Percentiles rank a stretch among this genome's conserved stretches.
phyloP scores from a whole-genome alignment of 768 basidiomycete genomes.

The Boletus bicolor region DNA sequence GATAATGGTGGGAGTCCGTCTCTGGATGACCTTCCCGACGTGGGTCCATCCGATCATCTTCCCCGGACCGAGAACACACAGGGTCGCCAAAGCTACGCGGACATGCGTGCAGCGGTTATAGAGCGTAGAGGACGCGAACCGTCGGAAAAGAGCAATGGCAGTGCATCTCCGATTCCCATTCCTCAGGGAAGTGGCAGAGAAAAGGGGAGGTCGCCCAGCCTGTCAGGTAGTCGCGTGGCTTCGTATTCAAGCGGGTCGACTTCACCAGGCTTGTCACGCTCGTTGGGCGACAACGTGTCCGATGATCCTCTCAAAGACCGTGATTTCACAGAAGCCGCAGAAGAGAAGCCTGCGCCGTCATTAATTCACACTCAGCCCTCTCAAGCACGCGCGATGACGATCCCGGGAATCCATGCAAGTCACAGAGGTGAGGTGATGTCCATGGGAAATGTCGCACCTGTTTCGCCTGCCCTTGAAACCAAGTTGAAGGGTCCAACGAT shows the following conservation, averaged over 20 bases:
- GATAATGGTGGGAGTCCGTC: conserved; percentile 35
- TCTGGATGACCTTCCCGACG: conserved; percentile 43
- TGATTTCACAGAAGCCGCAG: conserved; percentile 29
- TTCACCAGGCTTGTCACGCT: conserved; percentile 34
- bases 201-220: conserved; percentile 25
- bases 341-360: conserved; percentile 32
- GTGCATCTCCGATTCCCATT: conserved; percentile 35
- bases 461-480: conserved; percentile 38
- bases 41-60: conserved; percentile 37
- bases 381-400: conserved; percentile 77
- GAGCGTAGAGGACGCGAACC: conserved; percentile 55
- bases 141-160: conserved; percentile 12
- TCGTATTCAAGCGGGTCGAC: conserved; percentile 26
- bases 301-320: conserved; percentile 31
- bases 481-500: conserved; percentile 50
- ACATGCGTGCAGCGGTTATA: conserved; percentile 72
- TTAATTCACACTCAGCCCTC: conserved; percentile 73
- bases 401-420: conserved; percentile 83
- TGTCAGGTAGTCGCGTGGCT: conserved; percentile 24
- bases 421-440: conserved; percentile 86
- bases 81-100: conserved; percentile 63
- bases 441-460: conserved; percentile 67
- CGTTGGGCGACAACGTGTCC: conserved; percentile 28
- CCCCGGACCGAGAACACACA: conserved; percentile 36
- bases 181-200: conserved; percentile 25